Evolutionary conservation across 345 rosid genomes (phyloP).

Genomic region (Pugionium cornutum): DNA sequence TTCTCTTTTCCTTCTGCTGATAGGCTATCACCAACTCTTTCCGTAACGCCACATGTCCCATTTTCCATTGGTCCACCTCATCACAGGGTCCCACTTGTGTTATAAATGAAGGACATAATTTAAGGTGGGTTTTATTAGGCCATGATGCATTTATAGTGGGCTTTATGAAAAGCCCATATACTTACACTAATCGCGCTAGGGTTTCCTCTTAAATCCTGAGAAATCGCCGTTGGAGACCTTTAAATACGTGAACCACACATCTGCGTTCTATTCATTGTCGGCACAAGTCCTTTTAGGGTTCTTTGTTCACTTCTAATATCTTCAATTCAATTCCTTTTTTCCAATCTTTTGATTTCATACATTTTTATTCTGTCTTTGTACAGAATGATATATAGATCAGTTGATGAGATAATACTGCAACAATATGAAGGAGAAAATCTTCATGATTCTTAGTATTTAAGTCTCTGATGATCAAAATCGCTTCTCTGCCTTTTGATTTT

Average conservation of each 20-base stretch:
- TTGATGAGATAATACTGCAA: slow-evolving; percentile 41
- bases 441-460: slow-evolving; percentile 41
- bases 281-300: not conserved
- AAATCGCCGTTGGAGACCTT: slow-evolving; percentile 21
- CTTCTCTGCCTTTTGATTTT: not conserved
- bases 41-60: too few species aligned
- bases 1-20: too few species aligned
- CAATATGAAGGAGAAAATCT: slow-evolving; percentile 41
- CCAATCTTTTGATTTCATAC: too few species aligned
- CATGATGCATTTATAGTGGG: not conserved
- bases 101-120: too few species aligned
- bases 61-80: too few species aligned
- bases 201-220: not conserved
- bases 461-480: slow-evolving; percentile 38
- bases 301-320: not conserved
- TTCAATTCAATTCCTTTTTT: too few species aligned
- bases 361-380: not conserved
- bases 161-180: not conserved
- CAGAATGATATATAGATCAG: slow-evolving; percentile 6
- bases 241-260: slow-evolving; percentile 13
- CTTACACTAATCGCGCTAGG: slow-evolving; percentile 13
- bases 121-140: too few species aligned
- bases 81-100: too few species aligned
- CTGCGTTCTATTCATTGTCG: too few species aligned
- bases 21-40: too few species aligned